Evolutionary conservation across 441 rosid species (phyloP), one percentile per base, ranked within the genome.

Genomic region (Gossypium davidsonii): DNA sequence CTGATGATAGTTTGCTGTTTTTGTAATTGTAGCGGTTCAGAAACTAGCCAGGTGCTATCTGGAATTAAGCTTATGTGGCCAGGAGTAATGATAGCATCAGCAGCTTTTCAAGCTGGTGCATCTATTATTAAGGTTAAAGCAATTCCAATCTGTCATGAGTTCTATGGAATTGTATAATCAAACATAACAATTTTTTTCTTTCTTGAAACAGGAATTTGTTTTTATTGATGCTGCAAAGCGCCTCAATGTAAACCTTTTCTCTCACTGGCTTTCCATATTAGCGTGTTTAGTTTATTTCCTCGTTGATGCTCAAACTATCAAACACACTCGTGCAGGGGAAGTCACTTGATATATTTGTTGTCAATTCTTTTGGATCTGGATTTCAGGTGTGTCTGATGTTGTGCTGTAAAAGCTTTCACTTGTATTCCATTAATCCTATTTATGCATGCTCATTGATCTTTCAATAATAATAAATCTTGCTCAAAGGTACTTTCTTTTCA

Each of bases 291-390:
- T 63, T 72, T 39, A n/a, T 67, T 73, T 28, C 61, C 49, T 23
- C 0, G 6, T 67, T 73, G 28, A 8, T 53, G 15, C 70, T 70
- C 66, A 25, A 8, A 64, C 25, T 63, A 26, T 65, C 20, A 14
- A 31, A n/a, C 63, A 71, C 64, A 56, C 67, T 73, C 72, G 6
- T 84, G 80, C 83, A 89, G 98, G 93, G 90, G 49, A 91, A 89
- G 78, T 90, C 98, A 20, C 86, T 93, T 73, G 98, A 93, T 86
- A 84, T 93, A 79, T 91, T 93, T 80, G 98, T 90, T 51, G 97
- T 93, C 72, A 91, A 93, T 77, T 91, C 97, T 61, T 90, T 90
- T 73, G 97, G 98, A 79, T 93, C 98, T 76, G 98, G 96, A 72
- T 93, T 90, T 86, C 96, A 93, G 93, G 97, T 90, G 83, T 72